Conservation (phyloP, 192 early-diverging fungal species). For the Rhizophagus sp. region DNA sequence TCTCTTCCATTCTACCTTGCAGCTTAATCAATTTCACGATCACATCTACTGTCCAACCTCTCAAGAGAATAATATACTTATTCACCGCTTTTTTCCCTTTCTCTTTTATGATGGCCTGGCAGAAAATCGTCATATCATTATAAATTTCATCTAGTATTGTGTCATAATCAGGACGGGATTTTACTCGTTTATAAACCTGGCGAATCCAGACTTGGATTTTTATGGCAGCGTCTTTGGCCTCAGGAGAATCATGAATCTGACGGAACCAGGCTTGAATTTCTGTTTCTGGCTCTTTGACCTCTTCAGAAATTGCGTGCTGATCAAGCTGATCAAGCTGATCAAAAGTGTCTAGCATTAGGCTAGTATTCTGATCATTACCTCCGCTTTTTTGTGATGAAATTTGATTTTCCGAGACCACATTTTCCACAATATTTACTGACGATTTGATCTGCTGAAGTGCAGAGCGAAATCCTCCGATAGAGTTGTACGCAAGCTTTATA, state of each 20-base stretch:
- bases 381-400: not conserved
- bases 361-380: not conserved
- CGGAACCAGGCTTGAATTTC: slow-evolving; percentile 22
- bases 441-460: not conserved
- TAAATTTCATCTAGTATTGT: not conserved
- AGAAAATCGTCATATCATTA: not conserved
- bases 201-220: slow-evolving; percentile 20
- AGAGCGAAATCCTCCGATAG: not conserved
- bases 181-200: not conserved
- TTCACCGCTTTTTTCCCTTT: not conserved
- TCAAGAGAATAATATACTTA: slow-evolving; percentile 27
- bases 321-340: not conserved
- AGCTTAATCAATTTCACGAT: slow-evolving; percentile 11
- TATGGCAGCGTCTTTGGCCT: not conserved
- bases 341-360: too few species aligned
- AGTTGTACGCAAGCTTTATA: slow-evolving; percentile 1
- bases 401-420: too few species aligned
- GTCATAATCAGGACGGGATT: not conserved
- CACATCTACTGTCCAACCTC: slow-evolving; percentile 6
- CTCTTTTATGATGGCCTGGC: not conserved
- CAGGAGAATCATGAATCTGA: not conserved
- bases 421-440: not conserved
- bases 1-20: not conserved
- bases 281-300: not conserved
- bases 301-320: not conserved